Percentiles rank a stretch among this genome's conserved stretches.
These are phyloP conservation scores for Tetradesmus lagerheimii DNA, from an alignment of 139 green algal species.

Conservation along the genomic window DNA sequence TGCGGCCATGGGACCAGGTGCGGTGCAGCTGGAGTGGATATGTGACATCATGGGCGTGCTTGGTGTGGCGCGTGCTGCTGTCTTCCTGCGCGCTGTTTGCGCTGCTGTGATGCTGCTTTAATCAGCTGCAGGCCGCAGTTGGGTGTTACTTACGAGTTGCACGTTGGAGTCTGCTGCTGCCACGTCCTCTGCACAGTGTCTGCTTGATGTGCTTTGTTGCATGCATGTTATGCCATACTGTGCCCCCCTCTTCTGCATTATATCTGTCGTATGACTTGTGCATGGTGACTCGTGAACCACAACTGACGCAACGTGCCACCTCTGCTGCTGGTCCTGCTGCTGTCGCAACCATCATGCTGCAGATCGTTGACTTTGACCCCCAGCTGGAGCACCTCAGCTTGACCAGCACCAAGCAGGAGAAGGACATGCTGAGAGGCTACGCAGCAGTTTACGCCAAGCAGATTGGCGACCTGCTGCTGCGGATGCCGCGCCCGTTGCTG, in stretches of 20 bases:
- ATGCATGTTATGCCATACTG: too few relatives aligned
- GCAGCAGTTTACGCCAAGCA: conserved; percentile 76
- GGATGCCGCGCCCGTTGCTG: conserved; percentile 87
- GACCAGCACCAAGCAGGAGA: conserved; percentile 54
- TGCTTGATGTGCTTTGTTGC: too few relatives aligned
- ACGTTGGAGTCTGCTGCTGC: too few relatives aligned
- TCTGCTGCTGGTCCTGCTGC: not conserved
- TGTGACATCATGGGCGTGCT: too few relatives aligned
- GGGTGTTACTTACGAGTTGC: too few relatives aligned
- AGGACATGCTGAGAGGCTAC: conserved; percentile 67
- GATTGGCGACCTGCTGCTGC: conserved; percentile 84
- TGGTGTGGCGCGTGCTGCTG: not conserved
- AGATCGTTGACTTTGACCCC: conserved; percentile 47
- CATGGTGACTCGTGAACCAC: too few relatives aligned
- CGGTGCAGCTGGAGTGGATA: too few relatives aligned
- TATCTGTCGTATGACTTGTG: too few relatives aligned
- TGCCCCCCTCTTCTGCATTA: too few relatives aligned
- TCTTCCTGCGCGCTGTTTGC: not conserved
- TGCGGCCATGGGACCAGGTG: conserved; percentile 87
- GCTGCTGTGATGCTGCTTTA: too few relatives aligned
- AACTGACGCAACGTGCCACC: not conserved
- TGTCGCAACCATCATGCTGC: not conserved
- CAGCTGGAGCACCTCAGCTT: conserved; percentile 71
- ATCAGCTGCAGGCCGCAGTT: too few relatives aligned
- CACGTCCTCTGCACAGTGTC: too few relatives aligned